Conservation (phyloP, 371 early-diverging fungal genomes). For the Rhizopus delemar region DNA sequence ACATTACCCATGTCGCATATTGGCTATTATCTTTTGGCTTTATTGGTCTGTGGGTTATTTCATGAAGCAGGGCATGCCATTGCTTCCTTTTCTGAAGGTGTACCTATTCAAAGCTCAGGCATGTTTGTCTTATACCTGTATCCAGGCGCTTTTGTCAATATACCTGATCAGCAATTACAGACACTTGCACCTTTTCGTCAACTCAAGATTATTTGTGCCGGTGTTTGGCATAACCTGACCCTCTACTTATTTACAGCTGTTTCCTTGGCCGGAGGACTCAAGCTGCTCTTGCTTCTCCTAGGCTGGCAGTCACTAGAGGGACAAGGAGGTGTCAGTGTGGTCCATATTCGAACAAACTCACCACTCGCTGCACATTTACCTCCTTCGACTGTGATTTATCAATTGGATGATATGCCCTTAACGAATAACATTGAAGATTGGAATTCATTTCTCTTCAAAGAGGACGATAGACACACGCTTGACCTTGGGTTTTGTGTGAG, state of each 20-base stretch:
- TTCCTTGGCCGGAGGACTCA: slow-evolving; percentile 55
- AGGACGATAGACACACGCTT: slow-evolving; percentile 22
- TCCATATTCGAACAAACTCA: slow-evolving; percentile 56
- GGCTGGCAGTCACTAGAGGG: slow-evolving; percentile 60
- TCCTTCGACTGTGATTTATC: slow-evolving; percentile 50
- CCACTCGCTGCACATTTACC: slow-evolving; percentile 55
- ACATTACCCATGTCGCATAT: slow-evolving; percentile 76
- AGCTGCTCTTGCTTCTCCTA: slow-evolving; percentile 39
- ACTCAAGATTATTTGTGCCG: slow-evolving; percentile 77
- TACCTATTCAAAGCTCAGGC: slow-evolving; percentile 69
- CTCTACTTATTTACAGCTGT: slow-evolving; percentile 51
- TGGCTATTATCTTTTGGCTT: slow-evolving; percentile 68
- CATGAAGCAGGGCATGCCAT: slow-evolving; percentile 86
- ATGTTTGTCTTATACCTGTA: slow-evolving; percentile 74
- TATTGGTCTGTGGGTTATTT: slow-evolving; percentile 66
- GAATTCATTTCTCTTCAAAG: slow-evolving; percentile 45
- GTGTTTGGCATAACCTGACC: slow-evolving; percentile 82
- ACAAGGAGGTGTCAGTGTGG: slow-evolving; percentile 62
- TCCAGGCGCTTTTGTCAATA: slow-evolving; percentile 87
- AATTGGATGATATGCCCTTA: slow-evolving; percentile 50
- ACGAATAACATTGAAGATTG: slow-evolving; percentile 52
- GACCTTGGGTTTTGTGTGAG: slow-evolving; percentile 49
- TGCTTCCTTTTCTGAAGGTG: slow-evolving; percentile 67
- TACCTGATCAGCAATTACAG: slow-evolving; percentile 55
- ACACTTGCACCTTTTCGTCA: slow-evolving; percentile 52